A percentile compares a stretch with the other conserved stretches of the same genome.
Evolutionary conservation across 2,329 filamentous ascomycete species (phyloP).

Genomic region (Colletotrichum tropicale): DNA sequence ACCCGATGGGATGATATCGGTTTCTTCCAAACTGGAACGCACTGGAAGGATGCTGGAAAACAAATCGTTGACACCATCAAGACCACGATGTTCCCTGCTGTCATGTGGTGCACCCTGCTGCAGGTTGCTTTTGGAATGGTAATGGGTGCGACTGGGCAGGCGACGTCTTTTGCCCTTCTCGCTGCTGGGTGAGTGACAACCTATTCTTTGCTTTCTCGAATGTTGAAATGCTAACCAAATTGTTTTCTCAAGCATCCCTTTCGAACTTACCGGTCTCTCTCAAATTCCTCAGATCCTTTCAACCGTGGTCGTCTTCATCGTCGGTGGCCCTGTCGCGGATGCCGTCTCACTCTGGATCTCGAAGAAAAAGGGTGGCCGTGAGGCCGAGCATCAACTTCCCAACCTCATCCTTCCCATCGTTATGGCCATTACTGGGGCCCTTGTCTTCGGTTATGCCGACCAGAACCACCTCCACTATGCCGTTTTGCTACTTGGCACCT

Average conservation of each 20-base stretch:
- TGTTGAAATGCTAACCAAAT: background rate
- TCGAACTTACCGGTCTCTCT: slow-evolving; percentile 28
- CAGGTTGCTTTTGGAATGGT: slow-evolving; percentile 31
- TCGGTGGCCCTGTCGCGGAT: slow-evolving; percentile 31
- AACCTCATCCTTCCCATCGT: slow-evolving; percentile 31
- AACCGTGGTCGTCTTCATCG: slow-evolving; percentile 18
- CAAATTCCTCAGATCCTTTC: slow-evolving; percentile 25
- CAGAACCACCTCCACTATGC: slow-evolving; percentile 27
- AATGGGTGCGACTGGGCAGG: slow-evolving; percentile 28
- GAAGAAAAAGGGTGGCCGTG: slow-evolving; percentile 25
- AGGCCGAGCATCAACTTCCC: slow-evolving; percentile 34
- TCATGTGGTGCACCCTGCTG: slow-evolving; percentile 32
- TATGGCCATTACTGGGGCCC: slow-evolving; percentile 27
- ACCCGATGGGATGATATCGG: slow-evolving; percentile 32
- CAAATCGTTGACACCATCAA: slow-evolving; percentile 30
- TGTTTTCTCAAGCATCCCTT: slow-evolving; percentile 22
- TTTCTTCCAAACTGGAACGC: slow-evolving; percentile 30
- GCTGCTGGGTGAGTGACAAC: background rate
- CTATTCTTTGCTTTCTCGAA: background rate
- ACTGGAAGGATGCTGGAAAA: slow-evolving; percentile 24
- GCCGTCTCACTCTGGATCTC: slow-evolving; percentile 29
- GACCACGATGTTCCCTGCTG: slow-evolving; percentile 33
- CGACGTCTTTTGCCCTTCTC: background rate
- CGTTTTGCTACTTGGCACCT: slow-evolving; percentile 26
- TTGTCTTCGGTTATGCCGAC: slow-evolving; percentile 32